Evolutionary conservation across 495 filamentous ascomycete species (phyloP).

Genomic region (Staphylotrichum tortipilum): DNA sequence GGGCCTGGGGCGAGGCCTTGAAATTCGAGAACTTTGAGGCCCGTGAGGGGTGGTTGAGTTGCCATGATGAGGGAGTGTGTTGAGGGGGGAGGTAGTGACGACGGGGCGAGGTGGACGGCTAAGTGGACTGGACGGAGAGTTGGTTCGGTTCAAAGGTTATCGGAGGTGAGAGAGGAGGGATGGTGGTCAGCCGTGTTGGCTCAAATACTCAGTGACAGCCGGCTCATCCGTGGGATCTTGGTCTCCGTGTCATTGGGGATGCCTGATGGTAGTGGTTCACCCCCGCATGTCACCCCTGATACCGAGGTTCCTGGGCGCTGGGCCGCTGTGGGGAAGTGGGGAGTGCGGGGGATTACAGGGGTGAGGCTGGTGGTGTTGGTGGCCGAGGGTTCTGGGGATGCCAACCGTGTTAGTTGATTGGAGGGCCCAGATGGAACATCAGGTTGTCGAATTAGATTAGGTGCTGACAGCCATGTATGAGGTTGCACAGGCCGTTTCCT

Average conservation of each 20-base stretch:
- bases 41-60: constrained; percentile 55
- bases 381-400: too few species aligned
- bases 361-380: too few species aligned
- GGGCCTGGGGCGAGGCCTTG: constrained; percentile 88
- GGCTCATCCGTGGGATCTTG: background rate
- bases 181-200: too few species aligned
- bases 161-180: too few species aligned
- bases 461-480: background rate
- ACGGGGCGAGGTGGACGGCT: too few species aligned
- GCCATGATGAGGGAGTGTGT: constrained; percentile 26
- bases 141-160: too few species aligned
- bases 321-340: constrained; percentile 6
- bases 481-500: background rate
- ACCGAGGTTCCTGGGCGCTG: constrained; percentile 14
- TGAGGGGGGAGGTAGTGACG: too few species aligned
- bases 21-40: constrained; percentile 78
- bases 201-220: too few species aligned
- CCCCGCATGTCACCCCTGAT: constrained; percentile 5
- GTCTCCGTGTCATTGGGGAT: background rate
- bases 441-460: background rate
- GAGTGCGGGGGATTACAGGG: constrained; percentile 8
- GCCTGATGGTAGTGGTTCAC: background rate
- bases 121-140: too few species aligned
- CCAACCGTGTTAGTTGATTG: too few species aligned
- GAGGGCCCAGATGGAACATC: too few species aligned